These are phyloP conservation scores for Geotrichum fermentans DNA, from an alignment of 1,139 yeast species.

Conservation along the genomic window DNA sequence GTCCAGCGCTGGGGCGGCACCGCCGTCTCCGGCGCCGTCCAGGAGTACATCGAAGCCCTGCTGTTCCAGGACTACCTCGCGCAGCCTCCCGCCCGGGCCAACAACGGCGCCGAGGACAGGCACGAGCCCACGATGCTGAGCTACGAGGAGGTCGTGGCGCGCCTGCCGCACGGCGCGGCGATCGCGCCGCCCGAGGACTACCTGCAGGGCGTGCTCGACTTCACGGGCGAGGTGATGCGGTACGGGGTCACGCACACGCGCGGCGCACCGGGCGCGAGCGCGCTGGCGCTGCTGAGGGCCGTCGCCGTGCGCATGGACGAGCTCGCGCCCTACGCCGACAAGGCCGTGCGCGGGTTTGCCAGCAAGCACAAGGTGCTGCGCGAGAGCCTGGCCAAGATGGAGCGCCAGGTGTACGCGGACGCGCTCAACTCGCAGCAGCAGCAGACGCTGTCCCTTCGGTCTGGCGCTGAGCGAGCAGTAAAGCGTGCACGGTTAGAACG, in stretches of 20 bases:
- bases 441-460: not conserved
- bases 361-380: not conserved
- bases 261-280: not conserved
- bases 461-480: not conserved
- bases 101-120: not conserved
- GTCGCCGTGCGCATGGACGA: slow-evolving; percentile 21
- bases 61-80: slow-evolving; percentile 38
- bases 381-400: slow-evolving; percentile 1
- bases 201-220: slow-evolving; percentile 42
- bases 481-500: not conserved
- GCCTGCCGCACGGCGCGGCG: slow-evolving; percentile 10
- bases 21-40: slow-evolving; percentile 28
- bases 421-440: not conserved
- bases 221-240: slow-evolving; percentile 46
- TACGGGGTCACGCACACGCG: slow-evolving; percentile 33
- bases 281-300: slow-evolving; percentile 24
- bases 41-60: slow-evolving; percentile 43
- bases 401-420: slow-evolving; percentile 3
- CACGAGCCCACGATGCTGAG: slow-evolving; percentile 5
- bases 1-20: slow-evolving; percentile 13
- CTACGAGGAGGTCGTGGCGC: slow-evolving; percentile 3
- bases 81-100: not conserved
- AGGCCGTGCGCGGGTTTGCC: not conserved
- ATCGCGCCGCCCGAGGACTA: slow-evolving; percentile 33
- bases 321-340: slow-evolving; percentile 1